Conservation (phyloP, 1,139 yeast genomes). For the Saccharomyces hybrid region DNA sequence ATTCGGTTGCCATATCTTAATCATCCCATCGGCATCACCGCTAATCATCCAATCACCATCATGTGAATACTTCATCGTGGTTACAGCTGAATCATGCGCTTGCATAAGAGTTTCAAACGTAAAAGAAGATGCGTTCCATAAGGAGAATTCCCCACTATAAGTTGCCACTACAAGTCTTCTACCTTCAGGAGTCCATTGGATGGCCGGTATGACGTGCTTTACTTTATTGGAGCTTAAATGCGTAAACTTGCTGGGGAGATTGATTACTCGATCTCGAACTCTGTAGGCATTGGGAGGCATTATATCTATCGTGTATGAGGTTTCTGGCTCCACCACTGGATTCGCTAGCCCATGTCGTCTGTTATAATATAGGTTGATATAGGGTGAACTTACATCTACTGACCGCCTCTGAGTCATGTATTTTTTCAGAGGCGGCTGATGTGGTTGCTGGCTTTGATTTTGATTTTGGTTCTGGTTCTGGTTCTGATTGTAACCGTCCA, state of each 20-base stretch:
- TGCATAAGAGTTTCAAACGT: slow-evolving; percentile 97
- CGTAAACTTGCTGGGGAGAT: slow-evolving; percentile 72
- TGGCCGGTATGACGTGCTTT: slow-evolving; percentile 82
- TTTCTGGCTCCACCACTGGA: slow-evolving; percentile 67
- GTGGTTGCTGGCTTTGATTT: not conserved
- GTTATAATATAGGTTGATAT: slow-evolving; percentile 63
- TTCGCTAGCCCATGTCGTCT: slow-evolving; percentile 50
- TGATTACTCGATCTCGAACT: slow-evolving; percentile 42
- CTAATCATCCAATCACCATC: slow-evolving; percentile 90
- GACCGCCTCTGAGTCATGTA: slow-evolving; percentile 66
- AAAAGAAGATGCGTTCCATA: slow-evolving; percentile 95
- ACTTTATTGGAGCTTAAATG: slow-evolving; percentile 89
- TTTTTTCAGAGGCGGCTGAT: slow-evolving; percentile 23
- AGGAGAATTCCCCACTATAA: slow-evolving; percentile 89
- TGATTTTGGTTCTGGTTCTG: not conserved
- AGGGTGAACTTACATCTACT: slow-evolving; percentile 79
- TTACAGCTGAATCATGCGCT: slow-evolving; percentile 89
- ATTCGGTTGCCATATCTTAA: slow-evolving; percentile 97
- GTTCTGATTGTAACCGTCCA: not conserved
- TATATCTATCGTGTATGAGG: slow-evolving; percentile 63
- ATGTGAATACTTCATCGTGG: slow-evolving; percentile 74
- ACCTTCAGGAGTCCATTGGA: slow-evolving; percentile 96
- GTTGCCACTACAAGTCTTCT: slow-evolving; percentile 83
- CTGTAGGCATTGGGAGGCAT: slow-evolving; percentile 64
- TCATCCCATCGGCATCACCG: slow-evolving; percentile 86